Evolutionary conservation across 352 stramenopile species (phyloP).

Genomic region (Phytopythium aichiense): DNA sequence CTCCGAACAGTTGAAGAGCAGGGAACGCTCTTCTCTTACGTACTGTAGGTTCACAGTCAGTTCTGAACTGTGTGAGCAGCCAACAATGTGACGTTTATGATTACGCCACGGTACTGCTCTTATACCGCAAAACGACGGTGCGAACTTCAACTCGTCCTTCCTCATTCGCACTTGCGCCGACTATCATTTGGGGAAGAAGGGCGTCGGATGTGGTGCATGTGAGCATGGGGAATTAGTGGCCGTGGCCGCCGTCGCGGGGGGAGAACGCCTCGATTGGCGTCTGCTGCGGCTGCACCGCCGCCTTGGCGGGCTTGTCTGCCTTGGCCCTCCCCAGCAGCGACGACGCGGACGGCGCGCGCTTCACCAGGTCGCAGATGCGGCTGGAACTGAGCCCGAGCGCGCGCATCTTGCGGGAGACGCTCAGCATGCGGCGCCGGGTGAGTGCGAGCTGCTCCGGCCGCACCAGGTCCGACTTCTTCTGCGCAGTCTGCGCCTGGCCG

Average conservation of each 20-base stretch:
- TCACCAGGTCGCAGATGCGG: neutral
- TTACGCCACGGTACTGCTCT: neutral
- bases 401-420: neutral
- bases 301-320: neutral
- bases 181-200: neutral
- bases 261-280: neutral
- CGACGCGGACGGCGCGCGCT: neutral
- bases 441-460: neutral
- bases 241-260: neutral
- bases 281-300: neutral
- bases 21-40: too few relatives aligned
- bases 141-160: neutral
- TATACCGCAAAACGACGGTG: neutral
- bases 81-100: too few relatives aligned
- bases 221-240: neutral
- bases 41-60: too few relatives aligned
- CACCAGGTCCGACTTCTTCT: neutral
- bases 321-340: neutral
- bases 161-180: neutral
- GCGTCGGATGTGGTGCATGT: neutral
- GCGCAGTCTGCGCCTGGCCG: neutral
- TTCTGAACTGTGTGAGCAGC: too few relatives aligned
- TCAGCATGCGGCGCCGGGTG: neutral
- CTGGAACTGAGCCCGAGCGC: neutral
- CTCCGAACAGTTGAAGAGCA: too few relatives aligned